Percentiles rank a stretch among this genome's conserved stretches.
Conservation (phyloP, 345 rosid species). For the Citrus sinensis region DNA sequence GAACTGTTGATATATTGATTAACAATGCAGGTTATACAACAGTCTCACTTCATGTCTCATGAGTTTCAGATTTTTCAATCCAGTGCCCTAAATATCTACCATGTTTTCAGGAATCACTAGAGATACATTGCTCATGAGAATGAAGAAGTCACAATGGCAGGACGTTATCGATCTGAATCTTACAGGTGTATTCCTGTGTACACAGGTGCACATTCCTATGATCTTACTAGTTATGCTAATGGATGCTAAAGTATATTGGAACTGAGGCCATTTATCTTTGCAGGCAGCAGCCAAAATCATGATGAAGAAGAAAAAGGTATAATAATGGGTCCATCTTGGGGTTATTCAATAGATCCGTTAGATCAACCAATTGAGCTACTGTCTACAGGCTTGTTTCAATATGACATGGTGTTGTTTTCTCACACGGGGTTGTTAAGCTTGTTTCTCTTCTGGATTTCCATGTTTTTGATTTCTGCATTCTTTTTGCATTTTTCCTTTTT, state of each 20-base stretch:
- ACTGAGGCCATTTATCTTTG: constrained; percentile 32
- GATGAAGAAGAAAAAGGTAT: constrained; percentile 91
- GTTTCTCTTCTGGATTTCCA: neutral
- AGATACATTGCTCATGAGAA: constrained; percentile 86
- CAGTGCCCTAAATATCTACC: constrained; percentile 20
- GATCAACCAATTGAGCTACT: neutral
- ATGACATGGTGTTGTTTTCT: no score
- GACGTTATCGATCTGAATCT: constrained; percentile 93
- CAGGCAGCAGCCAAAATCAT: constrained; percentile 96
- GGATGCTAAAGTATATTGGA: constrained; percentile 14
- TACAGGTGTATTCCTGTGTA: constrained; percentile 91
- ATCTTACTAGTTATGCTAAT: constrained; percentile 8
- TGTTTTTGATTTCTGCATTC: constrained; percentile 1
- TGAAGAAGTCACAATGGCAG: constrained; percentile 94
- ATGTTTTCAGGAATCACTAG: constrained; percentile 74
- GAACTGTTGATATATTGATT: constrained; percentile 85
- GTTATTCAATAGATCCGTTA: neutral
- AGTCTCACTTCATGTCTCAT: neutral
- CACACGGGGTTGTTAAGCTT: neutral
- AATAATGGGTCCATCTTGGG: neutral
- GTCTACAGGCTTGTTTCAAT: neutral
- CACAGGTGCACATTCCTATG: constrained; percentile 56
- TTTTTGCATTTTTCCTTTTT: neutral
- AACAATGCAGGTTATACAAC: constrained; percentile 85
- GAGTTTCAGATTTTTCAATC: constrained; percentile 10